Conservation (phyloP, 805 yeast genomes). For the Myxozyma sirexii region DNA sequence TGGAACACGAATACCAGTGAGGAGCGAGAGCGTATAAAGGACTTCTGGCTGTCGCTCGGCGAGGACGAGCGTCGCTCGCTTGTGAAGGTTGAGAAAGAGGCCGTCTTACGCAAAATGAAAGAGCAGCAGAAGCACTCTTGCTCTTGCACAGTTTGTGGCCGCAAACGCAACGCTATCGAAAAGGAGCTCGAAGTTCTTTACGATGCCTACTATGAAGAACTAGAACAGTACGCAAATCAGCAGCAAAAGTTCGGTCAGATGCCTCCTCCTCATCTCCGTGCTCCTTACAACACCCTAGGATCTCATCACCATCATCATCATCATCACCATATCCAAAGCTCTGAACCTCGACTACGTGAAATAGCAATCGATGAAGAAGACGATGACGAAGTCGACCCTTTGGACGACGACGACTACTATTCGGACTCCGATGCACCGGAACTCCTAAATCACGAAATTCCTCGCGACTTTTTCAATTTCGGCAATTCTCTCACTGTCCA, state of each 20-base stretch:
- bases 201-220: conserved; percentile 63
- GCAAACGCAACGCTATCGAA: conserved; percentile 69
- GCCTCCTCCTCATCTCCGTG: conserved; percentile 24
- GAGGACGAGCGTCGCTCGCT: conserved; percentile 63
- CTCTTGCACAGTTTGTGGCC: conserved; percentile 76
- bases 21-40: conserved; percentile 55
- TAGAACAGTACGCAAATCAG: conserved; percentile 42
- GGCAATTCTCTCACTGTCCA: conserved; percentile 41
- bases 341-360: conserved; percentile 23
- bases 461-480: conserved; percentile 38
- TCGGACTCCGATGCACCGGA: conserved; percentile 28
- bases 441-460: conserved; percentile 23
- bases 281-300: conserved; percentile 16
- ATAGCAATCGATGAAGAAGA: conserved; percentile 19
- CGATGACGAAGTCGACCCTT: conserved; percentile 31
- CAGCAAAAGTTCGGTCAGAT: conserved; percentile 35
- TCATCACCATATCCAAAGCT: conserved; percentile 22
- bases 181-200: conserved; percentile 75
- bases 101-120: conserved; percentile 65
- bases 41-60: conserved; percentile 68
- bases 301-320: conserved; percentile 22
- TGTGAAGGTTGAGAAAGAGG: conserved; percentile 66
- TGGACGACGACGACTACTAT: conserved; percentile 32
- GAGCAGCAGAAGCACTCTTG: conserved; percentile 63
- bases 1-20: conserved; percentile 55